Evolutionary conservation across 129 eudicot species (phyloP).

Genomic region (Oenanthe sinensis): DNA sequence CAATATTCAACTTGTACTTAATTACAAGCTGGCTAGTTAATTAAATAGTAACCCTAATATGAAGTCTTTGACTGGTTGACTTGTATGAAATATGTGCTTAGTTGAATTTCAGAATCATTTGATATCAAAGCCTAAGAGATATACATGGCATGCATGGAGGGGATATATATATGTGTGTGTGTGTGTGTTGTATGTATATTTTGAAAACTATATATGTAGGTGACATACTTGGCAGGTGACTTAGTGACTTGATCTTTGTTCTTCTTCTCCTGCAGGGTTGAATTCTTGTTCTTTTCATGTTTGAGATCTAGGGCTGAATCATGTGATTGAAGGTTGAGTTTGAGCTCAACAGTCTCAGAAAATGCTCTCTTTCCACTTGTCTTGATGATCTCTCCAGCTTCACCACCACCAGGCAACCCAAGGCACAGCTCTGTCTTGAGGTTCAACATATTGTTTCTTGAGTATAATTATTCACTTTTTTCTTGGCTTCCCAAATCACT

Average conservation of each 20-base stretch:
- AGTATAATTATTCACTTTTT: background rate
- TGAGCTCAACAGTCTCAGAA: slow-evolving; percentile 85
- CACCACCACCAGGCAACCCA: slow-evolving; percentile 11
- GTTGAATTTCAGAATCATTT: no score
- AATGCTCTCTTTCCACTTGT: slow-evolving; percentile 67
- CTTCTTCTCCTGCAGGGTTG: slow-evolving; percentile 18
- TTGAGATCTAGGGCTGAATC: slow-evolving; percentile 40
- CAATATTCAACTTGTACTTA: background rate
- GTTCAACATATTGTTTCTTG: slow-evolving; percentile 3
- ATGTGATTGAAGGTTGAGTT: slow-evolving; percentile 66
- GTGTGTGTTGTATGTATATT: no score
- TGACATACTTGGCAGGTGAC: slow-evolving; percentile 89
- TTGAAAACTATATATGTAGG: no score
- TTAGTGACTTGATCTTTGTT: slow-evolving; percentile 20
- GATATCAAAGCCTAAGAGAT: background rate
- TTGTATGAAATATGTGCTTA: no score
- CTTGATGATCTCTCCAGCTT: slow-evolving; percentile 32
- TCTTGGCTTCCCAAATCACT: background rate
- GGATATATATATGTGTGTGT: background rate
- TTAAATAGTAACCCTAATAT: background rate
- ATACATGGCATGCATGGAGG: background rate
- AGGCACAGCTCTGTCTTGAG: slow-evolving; percentile 12
- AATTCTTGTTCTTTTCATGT: slow-evolving; percentile 24
- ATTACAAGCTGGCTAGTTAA: background rate
- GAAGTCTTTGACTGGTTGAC: background rate